Evolutionary conservation across 768 basidiomycete species (phyloP), one percentile per base, ranked within the genome.

Genomic region (Amyloporia xantha): DNA sequence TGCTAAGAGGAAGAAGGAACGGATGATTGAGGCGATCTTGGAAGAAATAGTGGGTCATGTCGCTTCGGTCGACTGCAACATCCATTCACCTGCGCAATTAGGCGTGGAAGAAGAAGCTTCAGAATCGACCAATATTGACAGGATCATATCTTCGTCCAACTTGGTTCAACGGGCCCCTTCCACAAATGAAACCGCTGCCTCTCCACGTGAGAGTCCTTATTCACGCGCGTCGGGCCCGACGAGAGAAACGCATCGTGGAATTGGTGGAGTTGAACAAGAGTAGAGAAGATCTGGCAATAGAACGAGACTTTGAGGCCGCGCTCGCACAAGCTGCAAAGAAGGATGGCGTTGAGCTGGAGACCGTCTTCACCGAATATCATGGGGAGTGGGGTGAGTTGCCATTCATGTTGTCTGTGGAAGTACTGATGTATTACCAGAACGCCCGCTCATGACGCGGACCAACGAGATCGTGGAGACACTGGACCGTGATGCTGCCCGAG

Each of bases 131-230:
- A 11, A 81, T 84, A 27, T 65, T 91, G 50, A 91, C 87, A 5
- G 86, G 90, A 4, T 75, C 72, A 1, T 77, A 78, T 61, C 61
- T 91, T n/a, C 79, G 78, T 10, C 76, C 90, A 0, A 73, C 83
- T 0, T 44, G 77, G 6, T 78, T 66, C 65, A 79, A 91, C 60
- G 71, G 67, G 0, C 88, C 91, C 1, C 74, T 96, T 12, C 91
- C 91, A 0, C 79, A 88, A 0, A 68, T 96, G 56, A 79, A 75
- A 35, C 90, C 88, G 1, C 91, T 95, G 53, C 93, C 94, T 0
- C 56, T 67, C 4, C 70, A 75, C n/a, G 76, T 92, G 39, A 73
- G 77, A 1, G 75, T 77, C 62, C 89, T 92, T 70, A 87, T 94
- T 27, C 61, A 67, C 36, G 65, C 68, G 13, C 69, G 84, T 1